Percentiles rank a stretch among this genome's conserved stretches.
Conservation (phyloP, 2,329 filamentous ascomycete species). For the Colletotrichum horii region DNA sequence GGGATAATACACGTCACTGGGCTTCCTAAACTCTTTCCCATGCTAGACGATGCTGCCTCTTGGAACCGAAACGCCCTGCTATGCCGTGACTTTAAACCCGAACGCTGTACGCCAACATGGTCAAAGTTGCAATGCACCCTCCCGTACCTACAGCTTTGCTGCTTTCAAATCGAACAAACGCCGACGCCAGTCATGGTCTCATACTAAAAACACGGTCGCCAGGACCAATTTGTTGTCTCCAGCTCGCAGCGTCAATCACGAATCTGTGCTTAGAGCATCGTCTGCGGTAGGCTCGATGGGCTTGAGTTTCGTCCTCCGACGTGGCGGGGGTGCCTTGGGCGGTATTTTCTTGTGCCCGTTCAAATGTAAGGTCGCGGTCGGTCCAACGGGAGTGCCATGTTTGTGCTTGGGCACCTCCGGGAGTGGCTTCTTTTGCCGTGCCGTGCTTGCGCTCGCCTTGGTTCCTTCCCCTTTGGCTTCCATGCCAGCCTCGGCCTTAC, state of each 20-base stretch:
- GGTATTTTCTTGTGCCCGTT: conserved; percentile 46
- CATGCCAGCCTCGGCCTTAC: conserved; percentile 44
- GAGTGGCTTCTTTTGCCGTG: conserved; percentile 50
- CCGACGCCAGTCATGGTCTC: neutral
- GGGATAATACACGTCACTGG: neutral
- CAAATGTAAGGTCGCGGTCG: conserved; percentile 32
- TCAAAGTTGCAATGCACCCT: neutral
- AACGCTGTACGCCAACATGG: neutral
- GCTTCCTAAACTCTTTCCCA: neutral
- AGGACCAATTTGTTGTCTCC: neutral
- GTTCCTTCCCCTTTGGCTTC: conserved; percentile 29
- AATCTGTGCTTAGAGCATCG: neutral
- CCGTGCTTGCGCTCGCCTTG: conserved; percentile 13
- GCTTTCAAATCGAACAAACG: neutral
- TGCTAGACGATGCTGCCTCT: neutral
- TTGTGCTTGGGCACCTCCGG: conserved; percentile 63
- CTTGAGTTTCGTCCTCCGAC: conserved; percentile 48
- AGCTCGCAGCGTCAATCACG: neutral
- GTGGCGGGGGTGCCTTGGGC: conserved; percentile 51
- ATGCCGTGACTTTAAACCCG: conserved; percentile 1
- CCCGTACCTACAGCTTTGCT: neutral
- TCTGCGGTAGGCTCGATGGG: conserved; percentile 7
- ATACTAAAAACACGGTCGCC: neutral
- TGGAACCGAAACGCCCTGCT: conserved; percentile 16
- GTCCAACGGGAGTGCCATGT: conserved; percentile 53